Evolutionary conservation across 345 rosid genomes (phyloP), one percentile per base, ranked within the genome.

Genomic region (Anacardium occidentale): DNA sequence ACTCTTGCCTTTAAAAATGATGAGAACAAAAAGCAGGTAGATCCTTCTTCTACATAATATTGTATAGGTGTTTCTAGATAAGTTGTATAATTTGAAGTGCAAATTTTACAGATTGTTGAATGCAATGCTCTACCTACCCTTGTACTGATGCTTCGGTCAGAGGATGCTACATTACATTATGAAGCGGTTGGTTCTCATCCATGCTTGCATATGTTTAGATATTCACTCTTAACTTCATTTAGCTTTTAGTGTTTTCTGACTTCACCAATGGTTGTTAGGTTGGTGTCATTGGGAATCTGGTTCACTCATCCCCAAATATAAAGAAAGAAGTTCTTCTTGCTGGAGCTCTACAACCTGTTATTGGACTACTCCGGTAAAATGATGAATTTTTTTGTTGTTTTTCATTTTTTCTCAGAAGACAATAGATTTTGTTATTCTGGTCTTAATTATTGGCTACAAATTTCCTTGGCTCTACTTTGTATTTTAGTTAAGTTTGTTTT

Each of bases 301-400:
- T 90, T 34, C 94, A 90, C 75, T 90, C 91, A 45, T 90, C 94
- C 66, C 90, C 94, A 70, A 70, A 82, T 69, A 87, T 90, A 77
- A 90, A 89, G 83, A 86, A 80, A 75, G 85, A 83, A 53, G 96
- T 90, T 75, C 84, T 90, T 72, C 83, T 78, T 48, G 89, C 91
- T 76, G 94, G 96, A 66, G 94, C 91, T 40, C 75, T 90, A 65
- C 98, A 92, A 73, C 91, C 98, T 66, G 91, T 92, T n/a, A 90
- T 92, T 63, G 61, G 88, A 51, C 76, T 92, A 66, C 90, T 92
- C 29, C 79, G 91, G 96, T 90, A 65, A 50, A 82, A 69, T 72
- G 57, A 47, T 66, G 58, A 51, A 25, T 48, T 68, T 24, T n/a
- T 22, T 12, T 48, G 61, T 78, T 1, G 47, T 21, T 10, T 18